phyloP scores from a whole-genome alignment of 306 rosid genomes.

The Pyrus bretschneideri region DNA sequence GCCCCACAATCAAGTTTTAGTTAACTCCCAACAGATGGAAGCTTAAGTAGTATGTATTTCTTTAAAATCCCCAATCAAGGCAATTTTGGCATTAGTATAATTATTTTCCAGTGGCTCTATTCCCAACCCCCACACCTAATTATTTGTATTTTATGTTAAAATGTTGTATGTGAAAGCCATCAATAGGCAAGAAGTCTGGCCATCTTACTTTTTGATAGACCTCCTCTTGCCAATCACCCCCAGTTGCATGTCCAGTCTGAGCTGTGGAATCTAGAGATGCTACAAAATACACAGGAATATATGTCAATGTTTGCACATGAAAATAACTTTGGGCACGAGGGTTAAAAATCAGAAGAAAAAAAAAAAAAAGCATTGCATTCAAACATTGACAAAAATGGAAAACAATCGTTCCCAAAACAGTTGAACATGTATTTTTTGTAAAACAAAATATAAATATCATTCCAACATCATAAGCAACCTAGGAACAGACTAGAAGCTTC shows the following conservation, averaged over 20 bases:
- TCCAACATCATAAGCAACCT: background rate
- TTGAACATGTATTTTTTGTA: background rate
- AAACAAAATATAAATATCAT: background rate
- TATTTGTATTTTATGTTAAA: background rate
- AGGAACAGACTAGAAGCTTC: background rate
- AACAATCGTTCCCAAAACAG: background rate
- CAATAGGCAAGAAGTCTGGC: background rate
- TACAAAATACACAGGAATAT: constrained; percentile 19
- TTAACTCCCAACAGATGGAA: too few relatives aligned
- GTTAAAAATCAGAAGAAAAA: background rate
- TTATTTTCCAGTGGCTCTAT: background rate
- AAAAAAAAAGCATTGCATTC: background rate
- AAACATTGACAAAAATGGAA: background rate
- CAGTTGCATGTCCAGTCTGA: constrained; percentile 53
- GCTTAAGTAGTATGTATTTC: background rate
- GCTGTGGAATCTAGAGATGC: constrained; percentile 63
- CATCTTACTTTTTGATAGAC: constrained; percentile 52
- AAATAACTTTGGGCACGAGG: background rate
- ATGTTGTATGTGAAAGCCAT: background rate
- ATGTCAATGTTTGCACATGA: background rate
- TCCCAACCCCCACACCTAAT: background rate
- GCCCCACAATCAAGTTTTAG: too few relatives aligned
- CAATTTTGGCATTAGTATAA: background rate
- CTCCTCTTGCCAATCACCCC: constrained; percentile 70
- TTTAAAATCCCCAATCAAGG: background rate